Evolutionary conservation across 495 filamentous ascomycete species (phyloP).

Genomic region (Tuber borchii): DNA sequence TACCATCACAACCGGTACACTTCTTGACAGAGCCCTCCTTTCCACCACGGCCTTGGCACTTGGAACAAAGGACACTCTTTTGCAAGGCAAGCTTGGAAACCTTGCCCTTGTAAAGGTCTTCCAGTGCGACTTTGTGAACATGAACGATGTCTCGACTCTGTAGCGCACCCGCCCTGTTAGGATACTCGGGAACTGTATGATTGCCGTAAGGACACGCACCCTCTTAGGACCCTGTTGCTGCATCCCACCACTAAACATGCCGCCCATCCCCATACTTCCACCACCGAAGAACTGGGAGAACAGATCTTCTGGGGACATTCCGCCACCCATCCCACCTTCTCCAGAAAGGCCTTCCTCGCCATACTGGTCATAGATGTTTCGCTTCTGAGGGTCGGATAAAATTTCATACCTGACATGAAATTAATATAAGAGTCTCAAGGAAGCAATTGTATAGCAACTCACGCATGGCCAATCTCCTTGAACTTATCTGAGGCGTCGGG

Average conservation of each 20-base stretch:
- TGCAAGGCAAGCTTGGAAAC: constrained; percentile 94
- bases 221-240: constrained; percentile 80
- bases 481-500: constrained; percentile 93
- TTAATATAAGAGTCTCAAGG: neutral
- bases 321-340: constrained; percentile 66
- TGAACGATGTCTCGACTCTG: constrained; percentile 65
- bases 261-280: constrained; percentile 71
- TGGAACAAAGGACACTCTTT: constrained; percentile 92
- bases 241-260: constrained; percentile 80
- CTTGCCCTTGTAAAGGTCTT: constrained; percentile 98
- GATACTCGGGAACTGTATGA: neutral
- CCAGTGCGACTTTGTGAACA: constrained; percentile 93
- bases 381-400: constrained; percentile 85
- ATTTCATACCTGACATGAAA: constrained; percentile 61
- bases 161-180: constrained; percentile 25
- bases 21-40: constrained; percentile 94
- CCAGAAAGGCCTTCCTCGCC: constrained; percentile 92
- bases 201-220: constrained; percentile 56
- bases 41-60: constrained; percentile 91
- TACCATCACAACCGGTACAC: constrained; percentile 82
- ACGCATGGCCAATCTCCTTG: constrained; percentile 87
- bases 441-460: constrained; percentile 9
- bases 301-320: constrained; percentile 94
- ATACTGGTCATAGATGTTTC: constrained; percentile 88
- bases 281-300: constrained; percentile 98